Conservation (phyloP, 805 yeast species). For the Ogataea nonfermentans region DNA sequence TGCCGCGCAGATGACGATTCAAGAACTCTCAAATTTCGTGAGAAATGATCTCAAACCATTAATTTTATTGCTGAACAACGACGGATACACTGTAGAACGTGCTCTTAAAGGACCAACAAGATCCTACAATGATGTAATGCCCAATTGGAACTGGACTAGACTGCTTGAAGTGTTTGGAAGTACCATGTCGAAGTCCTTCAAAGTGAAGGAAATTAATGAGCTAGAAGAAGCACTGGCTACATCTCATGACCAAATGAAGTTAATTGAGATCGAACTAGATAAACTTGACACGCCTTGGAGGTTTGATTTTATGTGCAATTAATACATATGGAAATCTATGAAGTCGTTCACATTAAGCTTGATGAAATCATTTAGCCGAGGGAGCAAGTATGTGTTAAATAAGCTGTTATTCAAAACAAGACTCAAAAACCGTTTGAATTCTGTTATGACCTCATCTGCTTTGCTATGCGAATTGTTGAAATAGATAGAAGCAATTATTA, state of each 20-base stretch:
- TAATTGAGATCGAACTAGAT: constrained; percentile 61
- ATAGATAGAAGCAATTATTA: constrained; percentile 20
- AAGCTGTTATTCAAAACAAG: constrained; percentile 26
- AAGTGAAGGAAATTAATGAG: constrained; percentile 40
- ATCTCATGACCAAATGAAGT: constrained; percentile 29
- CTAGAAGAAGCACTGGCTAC: constrained; percentile 37
- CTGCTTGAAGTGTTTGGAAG: constrained; percentile 67
- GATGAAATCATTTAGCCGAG: constrained; percentile 30
- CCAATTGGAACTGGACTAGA: constrained; percentile 78
- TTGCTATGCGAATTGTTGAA: constrained; percentile 14
- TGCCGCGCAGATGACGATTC: constrained; percentile 90
- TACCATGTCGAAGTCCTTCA: constrained; percentile 27
- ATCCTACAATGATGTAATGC: constrained; percentile 78
- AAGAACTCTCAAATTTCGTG: constrained; percentile 48
- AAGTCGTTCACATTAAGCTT: constrained; percentile 33
- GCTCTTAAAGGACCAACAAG: constrained; percentile 76
- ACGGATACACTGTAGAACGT: constrained; percentile 89
- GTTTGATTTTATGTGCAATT: constrained; percentile 41
- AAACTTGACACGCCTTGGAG: constrained; percentile 65
- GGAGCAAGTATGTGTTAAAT: constrained; percentile 25
- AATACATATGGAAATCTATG: constrained; percentile 31
- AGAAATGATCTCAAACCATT: constrained; percentile 51
- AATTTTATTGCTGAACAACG: constrained; percentile 74
- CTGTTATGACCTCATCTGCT: constrained; percentile 26
- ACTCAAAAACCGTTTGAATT: constrained; percentile 32